phyloP scores from a whole-genome alignment of 805 yeast species.

The Hanseniaspora occidentalis region DNA sequence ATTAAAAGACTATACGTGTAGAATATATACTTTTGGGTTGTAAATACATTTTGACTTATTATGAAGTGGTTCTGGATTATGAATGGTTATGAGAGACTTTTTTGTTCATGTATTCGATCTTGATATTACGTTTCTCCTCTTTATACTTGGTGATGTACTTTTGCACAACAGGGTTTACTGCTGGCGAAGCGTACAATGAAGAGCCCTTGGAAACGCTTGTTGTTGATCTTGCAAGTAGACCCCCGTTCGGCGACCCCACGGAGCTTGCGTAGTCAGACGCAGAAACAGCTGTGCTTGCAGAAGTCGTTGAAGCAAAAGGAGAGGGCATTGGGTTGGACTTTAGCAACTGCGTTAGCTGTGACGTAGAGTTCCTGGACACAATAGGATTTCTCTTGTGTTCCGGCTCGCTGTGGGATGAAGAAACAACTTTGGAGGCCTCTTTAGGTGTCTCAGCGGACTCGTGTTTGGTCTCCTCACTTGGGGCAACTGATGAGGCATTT shows the following conservation, averaged over 20 bases:
- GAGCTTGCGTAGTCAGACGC: neutral
- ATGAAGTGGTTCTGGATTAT: slow-evolving; percentile 11
- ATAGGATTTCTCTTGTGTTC: neutral
- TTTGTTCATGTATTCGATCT: neutral
- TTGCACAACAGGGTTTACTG: neutral
- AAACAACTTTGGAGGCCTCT: slow-evolving; percentile 3
- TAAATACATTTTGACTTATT: neutral
- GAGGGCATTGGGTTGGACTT: neutral
- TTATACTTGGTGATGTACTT: neutral
- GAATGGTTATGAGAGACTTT: neutral
- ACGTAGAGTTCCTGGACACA: neutral
- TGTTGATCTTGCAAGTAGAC: no score
- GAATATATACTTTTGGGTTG: neutral
- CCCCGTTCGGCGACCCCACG: no score
- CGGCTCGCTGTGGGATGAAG: no score
- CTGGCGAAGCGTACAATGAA: neutral
- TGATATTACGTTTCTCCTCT: neutral
- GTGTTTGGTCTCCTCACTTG: no score
- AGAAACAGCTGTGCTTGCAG: neutral
- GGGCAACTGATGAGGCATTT: no score
- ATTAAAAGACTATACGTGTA: no score
- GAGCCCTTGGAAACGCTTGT: neutral
- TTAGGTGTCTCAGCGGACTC: no score
- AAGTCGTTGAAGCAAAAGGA: neutral
- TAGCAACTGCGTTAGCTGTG: slow-evolving; percentile 6